Conservation (phyloP, 2,329 filamentous ascomycete species). For the Trichoderma harzianum region DNA sequence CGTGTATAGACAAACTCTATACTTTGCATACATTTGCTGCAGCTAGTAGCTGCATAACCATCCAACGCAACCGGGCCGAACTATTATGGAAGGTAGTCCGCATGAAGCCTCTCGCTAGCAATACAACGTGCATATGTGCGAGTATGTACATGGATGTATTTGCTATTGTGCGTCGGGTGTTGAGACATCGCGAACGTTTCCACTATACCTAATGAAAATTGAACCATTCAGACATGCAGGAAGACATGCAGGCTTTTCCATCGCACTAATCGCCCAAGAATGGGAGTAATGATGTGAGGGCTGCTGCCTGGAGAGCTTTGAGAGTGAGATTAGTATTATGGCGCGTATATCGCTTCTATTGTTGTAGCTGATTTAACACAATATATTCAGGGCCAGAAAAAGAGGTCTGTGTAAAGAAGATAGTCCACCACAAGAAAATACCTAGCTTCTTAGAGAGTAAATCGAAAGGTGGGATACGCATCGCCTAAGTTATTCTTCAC, state of each 20-base stretch:
- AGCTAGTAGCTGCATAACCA: not conserved
- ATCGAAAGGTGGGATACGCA: conserved; percentile 36
- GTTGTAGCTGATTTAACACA: no score
- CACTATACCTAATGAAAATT: not conserved
- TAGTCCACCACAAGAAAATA: not conserved
- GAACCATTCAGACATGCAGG: not conserved
- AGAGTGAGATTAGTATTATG: not conserved
- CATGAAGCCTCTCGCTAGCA: not conserved
- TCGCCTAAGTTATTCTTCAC: conserved; percentile 36
- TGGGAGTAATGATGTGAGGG: not conserved
- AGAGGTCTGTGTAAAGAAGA: not conserved
- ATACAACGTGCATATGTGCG: not conserved
- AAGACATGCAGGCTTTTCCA: not conserved
- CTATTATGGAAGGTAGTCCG: not conserved
- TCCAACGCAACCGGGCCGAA: not conserved
- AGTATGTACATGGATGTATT: not conserved
- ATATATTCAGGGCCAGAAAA: not conserved
- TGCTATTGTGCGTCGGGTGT: not conserved
- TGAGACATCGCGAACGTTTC: not conserved
- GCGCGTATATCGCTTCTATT: no score
- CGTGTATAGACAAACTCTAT: not conserved
- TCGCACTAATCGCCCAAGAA: not conserved
- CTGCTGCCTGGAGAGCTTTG: not conserved
- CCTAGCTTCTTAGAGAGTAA: conserved; percentile 25
- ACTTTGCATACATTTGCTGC: not conserved